Evolutionary conservation across 129 eudicot species (phyloP).

Genomic region (Tanacetum coccineum): DNA sequence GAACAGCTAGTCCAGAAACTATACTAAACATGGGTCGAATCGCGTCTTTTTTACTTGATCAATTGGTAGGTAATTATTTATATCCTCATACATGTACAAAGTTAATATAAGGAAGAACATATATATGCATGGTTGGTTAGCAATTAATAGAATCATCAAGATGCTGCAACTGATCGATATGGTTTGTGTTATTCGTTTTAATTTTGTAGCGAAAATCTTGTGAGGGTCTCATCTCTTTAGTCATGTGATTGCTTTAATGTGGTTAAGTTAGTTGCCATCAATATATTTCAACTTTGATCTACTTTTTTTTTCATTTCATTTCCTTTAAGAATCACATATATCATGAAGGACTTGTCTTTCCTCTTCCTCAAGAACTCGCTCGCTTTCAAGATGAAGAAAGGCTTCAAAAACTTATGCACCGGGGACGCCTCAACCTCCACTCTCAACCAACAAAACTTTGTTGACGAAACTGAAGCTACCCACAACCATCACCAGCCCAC

Average conservation of each 20-base stretch:
- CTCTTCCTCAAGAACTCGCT: slow-evolving; percentile 58
- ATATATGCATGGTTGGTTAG: slow-evolving; percentile 18
- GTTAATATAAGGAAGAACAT: neutral
- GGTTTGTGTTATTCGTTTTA: neutral
- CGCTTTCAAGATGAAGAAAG: slow-evolving; percentile 60
- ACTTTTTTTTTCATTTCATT: neutral
- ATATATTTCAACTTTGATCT: neutral
- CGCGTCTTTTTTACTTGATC: no score
- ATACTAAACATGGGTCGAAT: neutral
- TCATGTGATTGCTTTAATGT: slow-evolving; percentile 31
- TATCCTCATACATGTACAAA: neutral
- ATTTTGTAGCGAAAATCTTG: slow-evolving; percentile 1
- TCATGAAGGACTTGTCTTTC: slow-evolving; percentile 57
- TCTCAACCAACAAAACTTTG: slow-evolving; percentile 49
- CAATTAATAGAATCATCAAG: slow-evolving; percentile 20
- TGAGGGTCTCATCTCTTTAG: slow-evolving; percentile 8
- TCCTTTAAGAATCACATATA: slow-evolving; percentile 7
- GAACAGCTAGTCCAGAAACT: neutral
- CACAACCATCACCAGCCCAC: slow-evolving; percentile 39
- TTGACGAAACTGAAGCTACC: neutral
- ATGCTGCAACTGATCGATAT: slow-evolving; percentile 12
- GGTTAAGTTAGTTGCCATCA: neutral
- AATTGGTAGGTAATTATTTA: neutral
- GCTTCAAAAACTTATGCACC: slow-evolving; percentile 60
- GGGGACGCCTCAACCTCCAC: slow-evolving; percentile 77